A percentile compares a stretch with the other conserved stretches of the same genome.
These are phyloP conservation scores for Breynia disticha DNA, from an alignment of 441 rosid genomes.

Conservation along the genomic window DNA sequence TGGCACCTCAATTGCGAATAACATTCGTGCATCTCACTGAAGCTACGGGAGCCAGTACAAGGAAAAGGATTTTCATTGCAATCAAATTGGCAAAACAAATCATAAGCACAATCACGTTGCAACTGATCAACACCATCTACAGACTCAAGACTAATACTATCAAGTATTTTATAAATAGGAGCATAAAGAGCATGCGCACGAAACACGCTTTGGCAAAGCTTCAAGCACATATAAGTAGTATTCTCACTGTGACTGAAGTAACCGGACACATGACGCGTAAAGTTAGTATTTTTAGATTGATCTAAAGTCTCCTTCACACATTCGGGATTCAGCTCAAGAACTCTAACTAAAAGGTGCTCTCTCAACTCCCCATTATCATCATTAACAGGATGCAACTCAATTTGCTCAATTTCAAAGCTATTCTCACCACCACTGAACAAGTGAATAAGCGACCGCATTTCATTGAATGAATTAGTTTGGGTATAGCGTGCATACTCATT, in stretches of 20 bases:
- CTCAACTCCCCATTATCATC: slow-evolving; percentile 16
- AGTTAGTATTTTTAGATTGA: slow-evolving; percentile 25
- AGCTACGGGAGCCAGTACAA: slow-evolving; percentile 34
- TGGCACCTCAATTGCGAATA: slow-evolving; percentile 48
- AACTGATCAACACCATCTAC: slow-evolving; percentile 26
- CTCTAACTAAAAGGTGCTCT: slow-evolving; percentile 28
- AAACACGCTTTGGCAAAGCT: slow-evolving; percentile 34
- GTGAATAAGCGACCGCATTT: slow-evolving; percentile 48
- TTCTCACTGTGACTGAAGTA: slow-evolving; percentile 66
- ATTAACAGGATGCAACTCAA: slow-evolving; percentile 8
- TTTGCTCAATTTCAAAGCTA: not conserved
- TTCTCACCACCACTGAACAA: slow-evolving; percentile 15
- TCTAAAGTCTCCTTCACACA: slow-evolving; percentile 45
- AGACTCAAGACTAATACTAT: slow-evolving; percentile 31
- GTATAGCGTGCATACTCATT: slow-evolving; percentile 40
- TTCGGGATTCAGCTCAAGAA: slow-evolving; percentile 50
- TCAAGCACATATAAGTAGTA: slow-evolving; percentile 43
- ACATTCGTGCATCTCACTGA: slow-evolving; percentile 40
- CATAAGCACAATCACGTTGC: slow-evolving; percentile 43
- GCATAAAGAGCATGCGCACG: slow-evolving; percentile 45
- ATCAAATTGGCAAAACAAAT: slow-evolving; percentile 43
- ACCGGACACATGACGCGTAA: slow-evolving; percentile 45
- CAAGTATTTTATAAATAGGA: slow-evolving; percentile 46
- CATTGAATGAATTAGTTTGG: slow-evolving; percentile 56
- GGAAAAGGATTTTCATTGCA: slow-evolving; percentile 53